Percentiles rank a stretch among this genome's conserved stretches.
phyloP scores from a whole-genome alignment of 2,329 filamentous ascomycete species.

The Penicillium oxalicum region DNA sequence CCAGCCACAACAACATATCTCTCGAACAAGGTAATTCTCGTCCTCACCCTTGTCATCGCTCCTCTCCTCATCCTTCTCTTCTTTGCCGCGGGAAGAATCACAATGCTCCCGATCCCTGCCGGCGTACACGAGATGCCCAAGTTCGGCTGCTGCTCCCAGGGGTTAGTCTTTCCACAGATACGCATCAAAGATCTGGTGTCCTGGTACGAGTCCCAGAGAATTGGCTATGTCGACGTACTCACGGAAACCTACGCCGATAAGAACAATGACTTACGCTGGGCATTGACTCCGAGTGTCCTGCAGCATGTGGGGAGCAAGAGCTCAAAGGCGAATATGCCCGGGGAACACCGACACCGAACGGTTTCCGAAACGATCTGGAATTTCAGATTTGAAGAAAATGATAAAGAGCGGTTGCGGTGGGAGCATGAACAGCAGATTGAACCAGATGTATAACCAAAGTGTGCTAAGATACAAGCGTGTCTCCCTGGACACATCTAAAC shows the following conservation, averaged over 20 bases:
- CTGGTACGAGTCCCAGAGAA: slow-evolving; percentile 22
- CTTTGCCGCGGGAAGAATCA: slow-evolving; percentile 39
- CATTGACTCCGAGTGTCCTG: slow-evolving; percentile 39
- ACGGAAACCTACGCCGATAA: slow-evolving; percentile 40
- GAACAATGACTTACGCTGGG: slow-evolving; percentile 36
- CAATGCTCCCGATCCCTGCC: slow-evolving; percentile 30
- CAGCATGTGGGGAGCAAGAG: slow-evolving; percentile 43
- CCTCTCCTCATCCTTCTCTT: slow-evolving; percentile 31
- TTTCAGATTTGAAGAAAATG: slow-evolving; percentile 18
- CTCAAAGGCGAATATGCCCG: slow-evolving; percentile 23
- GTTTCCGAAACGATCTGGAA: slow-evolving; percentile 16
- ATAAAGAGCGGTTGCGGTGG: slow-evolving; percentile 1
- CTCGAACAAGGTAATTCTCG: slow-evolving; percentile 18
- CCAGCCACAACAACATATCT: slow-evolving; percentile 6
- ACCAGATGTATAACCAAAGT: too few species aligned
- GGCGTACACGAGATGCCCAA: slow-evolving; percentile 39
- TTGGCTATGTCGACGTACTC: slow-evolving; percentile 37
- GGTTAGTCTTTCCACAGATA: slow-evolving; percentile 38
- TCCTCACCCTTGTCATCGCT: slow-evolving; percentile 24
- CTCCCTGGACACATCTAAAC: too few species aligned
- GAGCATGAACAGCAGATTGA: not conserved
- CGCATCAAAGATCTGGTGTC: slow-evolving; percentile 22
- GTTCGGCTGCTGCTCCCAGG: slow-evolving; percentile 44
- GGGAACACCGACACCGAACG: not conserved
- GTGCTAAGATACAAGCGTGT: too few species aligned